phyloP scores from a whole-genome alignment of 495 filamentous ascomycete genomes.

The Penicillium coffeae region DNA sequence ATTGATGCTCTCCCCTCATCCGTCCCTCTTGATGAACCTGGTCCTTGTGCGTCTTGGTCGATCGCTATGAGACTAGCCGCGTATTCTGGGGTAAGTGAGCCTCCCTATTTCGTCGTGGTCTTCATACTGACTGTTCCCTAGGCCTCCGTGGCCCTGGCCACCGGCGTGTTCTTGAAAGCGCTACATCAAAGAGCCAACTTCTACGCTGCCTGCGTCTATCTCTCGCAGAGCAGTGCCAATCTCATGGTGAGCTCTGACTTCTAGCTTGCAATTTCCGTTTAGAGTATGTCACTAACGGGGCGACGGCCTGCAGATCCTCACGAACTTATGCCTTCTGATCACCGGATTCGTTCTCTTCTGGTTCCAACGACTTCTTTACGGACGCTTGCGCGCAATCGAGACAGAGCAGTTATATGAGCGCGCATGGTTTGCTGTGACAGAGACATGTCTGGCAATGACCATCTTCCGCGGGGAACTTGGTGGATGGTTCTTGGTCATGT shows the following conservation, averaged over 20 bases:
- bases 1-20: constrained; percentile 12
- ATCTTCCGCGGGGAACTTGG: constrained; percentile 95
- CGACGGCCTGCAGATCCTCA: constrained; percentile 89
- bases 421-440: constrained; percentile 94
- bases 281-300: neutral
- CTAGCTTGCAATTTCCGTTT: neutral
- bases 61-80: constrained; percentile 50
- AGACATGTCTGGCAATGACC: constrained; percentile 98
- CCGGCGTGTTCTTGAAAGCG: constrained; percentile 78
- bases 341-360: constrained; percentile 75
- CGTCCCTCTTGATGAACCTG: constrained; percentile 30
- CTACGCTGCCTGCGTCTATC: constrained; percentile 93
- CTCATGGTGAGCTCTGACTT: constrained; percentile 63
- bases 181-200: constrained; percentile 95
- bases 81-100: constrained; percentile 47
- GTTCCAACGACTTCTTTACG: constrained; percentile 86
- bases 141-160: constrained; percentile 75
- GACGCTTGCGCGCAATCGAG: constrained; percentile 86
- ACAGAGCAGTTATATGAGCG: constrained; percentile 96
- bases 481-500: constrained; percentile 92
- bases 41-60: constrained; percentile 20
- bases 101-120: neutral
- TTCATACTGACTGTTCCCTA: constrained; percentile 30
- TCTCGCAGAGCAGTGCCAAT: constrained; percentile 91
- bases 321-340: constrained; percentile 77